Base-by-base conservation (phyloP, 345 rosid species). In the Brassica juncea region DNA sequence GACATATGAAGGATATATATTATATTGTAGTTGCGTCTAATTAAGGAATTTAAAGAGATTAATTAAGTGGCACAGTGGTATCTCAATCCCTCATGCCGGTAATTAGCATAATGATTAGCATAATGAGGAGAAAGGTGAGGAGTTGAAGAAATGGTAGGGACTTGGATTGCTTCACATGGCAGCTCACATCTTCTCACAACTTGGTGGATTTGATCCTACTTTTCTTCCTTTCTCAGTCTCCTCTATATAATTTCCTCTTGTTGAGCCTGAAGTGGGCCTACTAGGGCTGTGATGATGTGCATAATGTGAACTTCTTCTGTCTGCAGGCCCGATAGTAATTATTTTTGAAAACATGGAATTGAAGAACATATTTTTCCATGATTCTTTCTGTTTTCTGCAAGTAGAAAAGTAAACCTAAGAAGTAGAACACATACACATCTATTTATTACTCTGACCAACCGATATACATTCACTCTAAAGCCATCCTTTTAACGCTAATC, bases 71-170 rank as follows among this genome's bases (percentile, higher is more conserved):
- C 94, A 91, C 83, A 80, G 91, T 87, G 92, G 86, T 93, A 94
- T 83, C 89, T 90, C 95, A 94, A 0, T 90, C 87, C 87, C 75
- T 89, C 92, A 35, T 97, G 98, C 67, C 90, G 89, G 71, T 91
- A 91, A 82, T 90, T 91, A 27, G 97, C 80, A 66, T 89, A 91
- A 28, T 86, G 71, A 82, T 90, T 91, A 27, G 97, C 80, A 66
- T 89, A 91, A 28, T 86, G 71, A 66, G 76, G 84, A 71, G 86
- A 74, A 32, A 76, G 82, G 68, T 44, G 57, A 34, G 35, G 35
- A 32, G 7, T 37, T 1, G 79, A 74, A 34, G 79, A 80, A 66
- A 66, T 85, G 27, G 89, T 84, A 2, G 97, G 97, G 70, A 92
- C 92, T 76, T 92, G 91, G 62, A 86, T 47, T 28, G 98, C 85